Percentiles rank a stretch among this genome's conserved stretches.
Evolutionary conservation across 2,329 filamentous ascomycete genomes (phyloP).

Genomic region (Zymoseptoria tritici): DNA sequence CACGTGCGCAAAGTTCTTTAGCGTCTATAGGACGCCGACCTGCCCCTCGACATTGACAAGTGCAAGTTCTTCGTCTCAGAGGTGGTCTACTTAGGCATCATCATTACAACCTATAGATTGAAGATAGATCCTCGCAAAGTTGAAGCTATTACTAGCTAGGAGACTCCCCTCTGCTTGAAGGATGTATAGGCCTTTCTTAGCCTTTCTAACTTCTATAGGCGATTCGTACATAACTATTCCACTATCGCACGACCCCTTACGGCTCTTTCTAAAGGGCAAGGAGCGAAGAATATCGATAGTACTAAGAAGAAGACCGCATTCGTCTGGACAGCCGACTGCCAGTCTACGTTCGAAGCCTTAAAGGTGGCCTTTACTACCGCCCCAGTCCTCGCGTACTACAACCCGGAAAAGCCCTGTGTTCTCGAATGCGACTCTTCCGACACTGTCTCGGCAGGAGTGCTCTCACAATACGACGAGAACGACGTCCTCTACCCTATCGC

Average conservation of each 20-base stretch:
- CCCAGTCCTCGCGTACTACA: not conserved
- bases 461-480: not conserved
- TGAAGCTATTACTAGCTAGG: not conserved
- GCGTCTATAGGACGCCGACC: slow-evolving; percentile 13
- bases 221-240: not conserved
- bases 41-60: slow-evolving; percentile 7
- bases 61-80: slow-evolving; percentile 17
- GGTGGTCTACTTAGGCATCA: slow-evolving; percentile 23
- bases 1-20: slow-evolving; percentile 23
- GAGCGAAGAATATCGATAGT: not conserved
- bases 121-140: slow-evolving; percentile 3
- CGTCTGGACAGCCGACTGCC: not conserved
- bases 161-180: not conserved
- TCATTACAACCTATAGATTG: slow-evolving; percentile 6
- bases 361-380: not conserved
- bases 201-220: slow-evolving; percentile 1
- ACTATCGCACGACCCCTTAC: not conserved
- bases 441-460: not conserved
- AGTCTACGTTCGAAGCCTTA: not conserved
- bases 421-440: slow-evolving; percentile 1
- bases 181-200: slow-evolving; percentile 1
- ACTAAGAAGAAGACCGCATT: not conserved
- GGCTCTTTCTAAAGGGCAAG: not conserved
- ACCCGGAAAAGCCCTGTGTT: not conserved
- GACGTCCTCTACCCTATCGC: slow-evolving; percentile 10